These are phyloP conservation scores for Rosa chinensis DNA, from an alignment of 306 rosid genomes.

Conservation along the genomic window DNA sequence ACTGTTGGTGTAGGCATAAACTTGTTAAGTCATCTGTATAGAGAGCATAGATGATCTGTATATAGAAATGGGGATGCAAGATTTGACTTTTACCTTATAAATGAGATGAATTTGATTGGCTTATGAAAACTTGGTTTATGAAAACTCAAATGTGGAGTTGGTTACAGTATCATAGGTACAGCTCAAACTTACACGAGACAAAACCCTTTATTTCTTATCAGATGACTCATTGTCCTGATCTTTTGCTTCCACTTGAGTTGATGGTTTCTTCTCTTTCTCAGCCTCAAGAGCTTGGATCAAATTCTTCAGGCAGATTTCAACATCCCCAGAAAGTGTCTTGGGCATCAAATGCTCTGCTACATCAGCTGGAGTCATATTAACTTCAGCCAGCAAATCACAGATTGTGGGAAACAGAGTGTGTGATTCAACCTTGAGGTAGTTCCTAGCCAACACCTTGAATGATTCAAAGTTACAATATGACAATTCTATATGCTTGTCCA, in stretches of 20 bases:
- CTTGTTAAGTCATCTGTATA: too few relatives aligned
- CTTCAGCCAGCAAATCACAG: slow-evolving; percentile 32
- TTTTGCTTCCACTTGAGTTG: neutral
- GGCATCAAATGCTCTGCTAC: slow-evolving; percentile 92
- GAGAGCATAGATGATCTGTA: neutral
- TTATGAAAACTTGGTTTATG: neutral
- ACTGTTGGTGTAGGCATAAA: too few relatives aligned
- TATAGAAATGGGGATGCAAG: neutral
- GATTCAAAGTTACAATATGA: slow-evolving; percentile 67
- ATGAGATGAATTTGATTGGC: neutral
- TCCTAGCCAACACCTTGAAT: slow-evolving; percentile 62
- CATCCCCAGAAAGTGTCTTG: slow-evolving; percentile 36
- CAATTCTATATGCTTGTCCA: slow-evolving; percentile 80
- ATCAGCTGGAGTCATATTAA: slow-evolving; percentile 68
- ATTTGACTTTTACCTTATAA: neutral
- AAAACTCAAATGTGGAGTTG: neutral
- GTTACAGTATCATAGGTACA: neutral
- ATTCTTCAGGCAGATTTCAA: slow-evolving; percentile 31
- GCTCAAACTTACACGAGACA: neutral
- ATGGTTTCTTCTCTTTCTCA: slow-evolving; percentile 22
- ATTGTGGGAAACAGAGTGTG: slow-evolving; percentile 44
- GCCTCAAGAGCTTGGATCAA: slow-evolving; percentile 56
- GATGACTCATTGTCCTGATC: neutral
- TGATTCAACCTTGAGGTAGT: slow-evolving; percentile 50
- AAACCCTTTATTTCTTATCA: neutral